A percentile compares a stretch with the other conserved stretches of the same genome.
Evolutionary conservation across 2,329 filamentous ascomycete genomes (phyloP).

Genomic region (Hypocreales sp.): DNA sequence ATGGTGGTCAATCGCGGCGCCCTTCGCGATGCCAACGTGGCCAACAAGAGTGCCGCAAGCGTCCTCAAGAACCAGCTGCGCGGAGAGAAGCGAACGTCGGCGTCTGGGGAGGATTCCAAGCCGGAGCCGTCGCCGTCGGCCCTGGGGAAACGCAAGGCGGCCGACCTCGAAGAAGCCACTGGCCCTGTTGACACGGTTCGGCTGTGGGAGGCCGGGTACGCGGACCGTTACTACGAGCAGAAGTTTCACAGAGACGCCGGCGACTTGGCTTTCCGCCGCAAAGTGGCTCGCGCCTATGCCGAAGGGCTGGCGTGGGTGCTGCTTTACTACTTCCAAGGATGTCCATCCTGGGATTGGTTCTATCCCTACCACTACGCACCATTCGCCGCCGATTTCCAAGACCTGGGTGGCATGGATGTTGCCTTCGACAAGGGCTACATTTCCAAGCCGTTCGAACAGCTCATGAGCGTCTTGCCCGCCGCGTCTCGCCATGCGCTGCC

Average conservation of each 20-base stretch:
- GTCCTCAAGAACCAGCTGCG: slow-evolving; percentile 71
- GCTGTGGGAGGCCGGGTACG: slow-evolving; percentile 91
- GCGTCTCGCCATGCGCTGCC: slow-evolving; percentile 87
- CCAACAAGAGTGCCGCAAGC: slow-evolving; percentile 90
- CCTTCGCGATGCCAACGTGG: slow-evolving; percentile 53
- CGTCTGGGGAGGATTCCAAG: slow-evolving; percentile 5
- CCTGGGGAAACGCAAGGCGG: slow-evolving; percentile 64
- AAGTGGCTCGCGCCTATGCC: slow-evolving; percentile 82
- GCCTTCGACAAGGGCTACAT: slow-evolving; percentile 71
- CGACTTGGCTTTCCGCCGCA: slow-evolving; percentile 73
- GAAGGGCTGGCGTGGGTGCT: slow-evolving; percentile 93
- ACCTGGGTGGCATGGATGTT: slow-evolving; percentile 64
- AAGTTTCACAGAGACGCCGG: slow-evolving; percentile 78
- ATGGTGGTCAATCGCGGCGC: slow-evolving; percentile 66
- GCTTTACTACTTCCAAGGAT: slow-evolving; percentile 95
- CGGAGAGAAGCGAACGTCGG: slow-evolving; percentile 12
- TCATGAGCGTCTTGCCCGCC: slow-evolving; percentile 95
- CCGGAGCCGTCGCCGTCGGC: slow-evolving; percentile 28
- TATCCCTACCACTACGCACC: slow-evolving; percentile 98
- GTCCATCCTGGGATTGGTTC: slow-evolving; percentile 98
- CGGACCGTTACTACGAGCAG: slow-evolving; percentile 90
- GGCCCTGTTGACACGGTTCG: slow-evolving; percentile 66
- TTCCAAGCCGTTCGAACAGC: slow-evolving; percentile 86
- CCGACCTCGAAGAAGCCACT: slow-evolving; percentile 50
- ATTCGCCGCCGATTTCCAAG: slow-evolving; percentile 87